phyloP scores from a whole-genome alignment of 208 protist species.

The Trypanosoma congolense region DNA sequence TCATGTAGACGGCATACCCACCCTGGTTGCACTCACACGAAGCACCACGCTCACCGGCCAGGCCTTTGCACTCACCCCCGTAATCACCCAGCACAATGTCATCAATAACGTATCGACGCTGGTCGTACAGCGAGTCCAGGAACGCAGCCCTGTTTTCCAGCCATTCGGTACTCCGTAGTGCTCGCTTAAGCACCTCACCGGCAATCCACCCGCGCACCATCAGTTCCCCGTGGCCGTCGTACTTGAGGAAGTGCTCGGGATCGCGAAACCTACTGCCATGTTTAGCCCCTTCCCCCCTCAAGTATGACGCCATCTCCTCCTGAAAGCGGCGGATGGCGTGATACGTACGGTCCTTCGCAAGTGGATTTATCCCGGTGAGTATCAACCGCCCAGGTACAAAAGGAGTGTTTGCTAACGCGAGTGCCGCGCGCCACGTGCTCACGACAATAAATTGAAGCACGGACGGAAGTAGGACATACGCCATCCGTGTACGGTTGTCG shows the following conservation, averaged over 20 bases:
- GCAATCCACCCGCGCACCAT: slow-evolving; percentile 40
- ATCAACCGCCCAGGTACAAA: slow-evolving; percentile 1
- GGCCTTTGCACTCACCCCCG: slow-evolving; percentile 13
- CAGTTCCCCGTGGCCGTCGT: slow-evolving; percentile 17
- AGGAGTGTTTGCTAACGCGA: neutral
- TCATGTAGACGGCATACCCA: slow-evolving; percentile 19
- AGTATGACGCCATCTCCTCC: neutral
- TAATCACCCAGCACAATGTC: slow-evolving; percentile 24
- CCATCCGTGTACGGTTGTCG: neutral
- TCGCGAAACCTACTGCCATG: neutral
- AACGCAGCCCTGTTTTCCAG: slow-evolving; percentile 7
- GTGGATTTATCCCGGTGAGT: slow-evolving; percentile 4
- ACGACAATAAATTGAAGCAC: neutral
- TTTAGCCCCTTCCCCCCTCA: neutral
- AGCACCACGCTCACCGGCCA: slow-evolving; percentile 1
- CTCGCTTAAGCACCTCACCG: slow-evolving; percentile 23
- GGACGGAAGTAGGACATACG: neutral
- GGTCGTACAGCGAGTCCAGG: slow-evolving; percentile 17
- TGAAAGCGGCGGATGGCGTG: neutral
- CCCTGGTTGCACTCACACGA: slow-evolving; percentile 22
- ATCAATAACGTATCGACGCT: slow-evolving; percentile 18
- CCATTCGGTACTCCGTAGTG: slow-evolving; percentile 14
- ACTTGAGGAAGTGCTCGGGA: slow-evolving; percentile 8
- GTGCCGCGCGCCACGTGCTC: neutral
- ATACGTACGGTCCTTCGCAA: neutral